Percentiles rank a stretch among this genome's conserved stretches.
Evolutionary conservation across 352 stramenopile species (phyloP).

Genomic region (Phytophthora podocarpi): DNA sequence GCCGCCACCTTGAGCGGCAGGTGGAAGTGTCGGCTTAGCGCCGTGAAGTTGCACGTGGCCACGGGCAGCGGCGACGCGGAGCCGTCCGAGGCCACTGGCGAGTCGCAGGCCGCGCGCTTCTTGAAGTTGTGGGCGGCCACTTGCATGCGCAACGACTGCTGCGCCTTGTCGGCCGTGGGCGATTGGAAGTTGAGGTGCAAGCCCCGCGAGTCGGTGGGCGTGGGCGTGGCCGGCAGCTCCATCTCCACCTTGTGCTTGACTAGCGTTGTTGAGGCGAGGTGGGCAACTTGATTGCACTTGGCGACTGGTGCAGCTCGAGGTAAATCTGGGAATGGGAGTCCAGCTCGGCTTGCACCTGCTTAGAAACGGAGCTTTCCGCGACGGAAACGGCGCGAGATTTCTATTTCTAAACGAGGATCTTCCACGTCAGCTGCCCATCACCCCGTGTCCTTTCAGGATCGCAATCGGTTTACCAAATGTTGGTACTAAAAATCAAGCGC

Average conservation of each 20-base stretch:
- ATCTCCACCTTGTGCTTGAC: slow-evolving; percentile 34
- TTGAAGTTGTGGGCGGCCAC: slow-evolving; percentile 43
- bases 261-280: not conserved
- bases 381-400: slow-evolving; percentile 34
- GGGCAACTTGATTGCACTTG: not conserved
- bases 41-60: slow-evolving; percentile 68
- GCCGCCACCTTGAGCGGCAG: slow-evolving; percentile 68
- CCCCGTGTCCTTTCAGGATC: slow-evolving; percentile 31
- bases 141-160: slow-evolving; percentile 45
- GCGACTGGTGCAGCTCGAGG: not conserved
- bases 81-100: slow-evolving; percentile 18
- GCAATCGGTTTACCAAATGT: slow-evolving; percentile 7
- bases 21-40: slow-evolving; percentile 72
- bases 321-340: slow-evolving; percentile 35
- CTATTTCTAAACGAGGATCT: slow-evolving; percentile 40
- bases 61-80: slow-evolving; percentile 31
- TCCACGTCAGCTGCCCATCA: slow-evolving; percentile 39
- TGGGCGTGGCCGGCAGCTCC: slow-evolving; percentile 42
- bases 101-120: slow-evolving; percentile 41
- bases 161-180: slow-evolving; percentile 45
- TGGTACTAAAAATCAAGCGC: no score
- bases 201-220: slow-evolving; percentile 25
- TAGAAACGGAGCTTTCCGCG: slow-evolving; percentile 30
- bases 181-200: slow-evolving; percentile 52
- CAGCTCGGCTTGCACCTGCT: slow-evolving; percentile 15